Conservation (phyloP, 805 yeast genomes). For the Pichia heedii region DNA sequence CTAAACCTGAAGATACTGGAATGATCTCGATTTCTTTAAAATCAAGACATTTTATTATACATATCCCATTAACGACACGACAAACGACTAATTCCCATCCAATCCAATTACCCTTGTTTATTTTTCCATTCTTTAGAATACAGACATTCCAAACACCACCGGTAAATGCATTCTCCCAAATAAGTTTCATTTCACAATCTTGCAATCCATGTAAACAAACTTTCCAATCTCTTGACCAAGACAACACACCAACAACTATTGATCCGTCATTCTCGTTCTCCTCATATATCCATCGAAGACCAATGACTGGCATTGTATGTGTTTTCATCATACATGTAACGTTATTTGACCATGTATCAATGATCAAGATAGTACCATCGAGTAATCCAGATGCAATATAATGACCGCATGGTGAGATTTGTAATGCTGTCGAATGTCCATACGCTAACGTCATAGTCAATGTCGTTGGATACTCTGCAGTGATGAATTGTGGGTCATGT, state of each 20-base stretch:
- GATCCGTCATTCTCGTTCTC: conserved; percentile 30
- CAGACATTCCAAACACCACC: conserved; percentile 10
- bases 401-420: conserved; percentile 69
- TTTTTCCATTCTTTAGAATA: background rate
- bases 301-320: conserved; percentile 67
- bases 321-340: conserved; percentile 49
- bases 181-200: conserved; percentile 27
- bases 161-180: conserved; percentile 7
- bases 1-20: conserved; percentile 3
- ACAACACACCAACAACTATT: conserved; percentile 36
- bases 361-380: conserved; percentile 65
- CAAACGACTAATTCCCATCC: conserved; percentile 6
- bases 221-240: conserved; percentile 76
- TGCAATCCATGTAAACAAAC: conserved; percentile 73
- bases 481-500: conserved; percentile 83
- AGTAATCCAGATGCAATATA: conserved; percentile 74
- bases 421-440: conserved; percentile 59
- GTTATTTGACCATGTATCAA: conserved; percentile 62
- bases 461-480: conserved; percentile 85
- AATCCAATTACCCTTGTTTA: background rate
- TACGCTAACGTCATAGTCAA: conserved; percentile 61
- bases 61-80: conserved; percentile 3
- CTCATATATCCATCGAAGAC: conserved; percentile 50
- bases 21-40: conserved; percentile 8
- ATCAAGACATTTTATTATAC: conserved; percentile 11